These are phyloP conservation scores for Trypanosoma caninum DNA, from an alignment of 208 protist species.

Conservation along the genomic window DNA sequence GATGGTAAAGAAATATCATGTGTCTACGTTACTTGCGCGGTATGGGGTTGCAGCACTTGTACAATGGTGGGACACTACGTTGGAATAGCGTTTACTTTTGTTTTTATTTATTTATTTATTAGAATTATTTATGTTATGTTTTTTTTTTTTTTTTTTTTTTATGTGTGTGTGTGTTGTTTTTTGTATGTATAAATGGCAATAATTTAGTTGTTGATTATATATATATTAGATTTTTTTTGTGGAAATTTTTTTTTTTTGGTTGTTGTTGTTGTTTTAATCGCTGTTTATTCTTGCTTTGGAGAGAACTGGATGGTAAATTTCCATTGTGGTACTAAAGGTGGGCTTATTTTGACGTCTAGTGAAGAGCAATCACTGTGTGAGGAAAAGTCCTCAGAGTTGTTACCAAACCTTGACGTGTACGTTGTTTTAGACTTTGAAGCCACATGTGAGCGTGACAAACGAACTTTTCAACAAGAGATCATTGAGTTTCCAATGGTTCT, in stretches of 20 bases:
- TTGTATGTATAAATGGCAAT: no score
- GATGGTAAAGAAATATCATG: not conserved
- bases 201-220: no score
- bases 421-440: slow-evolving; percentile 95
- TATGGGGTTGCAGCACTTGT: slow-evolving; percentile 4
- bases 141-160: not conserved
- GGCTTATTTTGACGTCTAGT: slow-evolving; percentile 53
- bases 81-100: slow-evolving; percentile 5
- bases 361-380: no score
- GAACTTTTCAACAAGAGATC: slow-evolving; percentile 56
- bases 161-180: not conserved
- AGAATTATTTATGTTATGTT: not conserved
- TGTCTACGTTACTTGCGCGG: no score
- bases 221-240: no score
- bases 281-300: not conserved
- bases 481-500: slow-evolving; percentile 90
- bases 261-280: no score
- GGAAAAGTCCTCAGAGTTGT: no score
- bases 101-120: not conserved
- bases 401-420: slow-evolving; percentile 65
- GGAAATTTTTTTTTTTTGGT: no score
- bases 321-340: no score
- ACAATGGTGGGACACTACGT: slow-evolving; percentile 13
- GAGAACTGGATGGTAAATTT: not conserved
- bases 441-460: slow-evolving; percentile 67